Conservation (phyloP, 495 filamentous ascomycete species). For the Aspergillus steynii region DNA sequence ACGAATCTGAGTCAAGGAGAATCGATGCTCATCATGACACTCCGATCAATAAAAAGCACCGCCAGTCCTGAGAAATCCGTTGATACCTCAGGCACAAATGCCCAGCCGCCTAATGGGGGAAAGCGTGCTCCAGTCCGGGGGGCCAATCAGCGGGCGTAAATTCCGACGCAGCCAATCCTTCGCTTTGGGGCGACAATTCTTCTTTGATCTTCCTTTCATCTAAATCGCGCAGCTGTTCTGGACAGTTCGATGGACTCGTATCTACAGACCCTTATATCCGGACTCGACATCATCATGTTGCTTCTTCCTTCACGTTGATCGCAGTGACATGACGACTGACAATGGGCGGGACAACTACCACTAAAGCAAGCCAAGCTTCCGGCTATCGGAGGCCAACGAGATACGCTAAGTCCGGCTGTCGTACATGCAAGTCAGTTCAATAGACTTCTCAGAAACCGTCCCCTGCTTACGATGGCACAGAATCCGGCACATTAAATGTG, state of each 20-base stretch:
- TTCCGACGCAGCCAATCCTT: background rate
- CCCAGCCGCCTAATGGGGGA: background rate
- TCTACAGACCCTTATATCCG: too few relatives aligned
- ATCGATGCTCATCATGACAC: too few relatives aligned
- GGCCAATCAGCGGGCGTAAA: background rate
- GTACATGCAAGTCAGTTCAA: constrained; percentile 16
- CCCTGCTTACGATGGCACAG: constrained; percentile 14
- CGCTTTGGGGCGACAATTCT: too few relatives aligned
- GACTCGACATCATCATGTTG: background rate
- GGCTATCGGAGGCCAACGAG: background rate
- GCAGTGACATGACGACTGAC: background rate
- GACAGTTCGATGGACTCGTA: too few relatives aligned
- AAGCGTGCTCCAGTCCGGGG: background rate
- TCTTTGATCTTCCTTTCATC: too few relatives aligned
- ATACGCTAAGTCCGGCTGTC: constrained; percentile 16
- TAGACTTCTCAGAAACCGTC: background rate
- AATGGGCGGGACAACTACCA: background rate
- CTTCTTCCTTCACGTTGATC: background rate
- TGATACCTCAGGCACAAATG: background rate
- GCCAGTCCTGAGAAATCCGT: too few relatives aligned
- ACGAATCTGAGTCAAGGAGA: too few relatives aligned
- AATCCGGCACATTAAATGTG: constrained; percentile 56
- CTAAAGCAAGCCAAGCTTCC: background rate
- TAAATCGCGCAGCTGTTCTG: too few relatives aligned
- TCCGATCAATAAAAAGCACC: too few relatives aligned